Evolutionary conservation across 345 rosid species (phyloP).

Genomic region (Cardamine resedifolia): DNA sequence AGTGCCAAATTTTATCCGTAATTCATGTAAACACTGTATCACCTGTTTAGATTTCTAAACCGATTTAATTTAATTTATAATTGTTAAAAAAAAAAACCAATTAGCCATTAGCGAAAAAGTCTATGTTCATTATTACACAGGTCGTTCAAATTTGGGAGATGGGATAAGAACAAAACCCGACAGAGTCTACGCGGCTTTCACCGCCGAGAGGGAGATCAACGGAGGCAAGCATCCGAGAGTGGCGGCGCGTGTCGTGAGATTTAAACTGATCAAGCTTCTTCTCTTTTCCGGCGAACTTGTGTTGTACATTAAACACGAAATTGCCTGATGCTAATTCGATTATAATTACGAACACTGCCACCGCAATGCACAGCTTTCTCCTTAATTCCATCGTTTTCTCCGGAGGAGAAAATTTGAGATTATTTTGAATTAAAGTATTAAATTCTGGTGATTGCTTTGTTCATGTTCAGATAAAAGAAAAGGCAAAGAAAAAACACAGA

Average conservation of each 20-base stretch:
- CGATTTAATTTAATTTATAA: too few species aligned
- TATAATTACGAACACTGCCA: constrained; percentile 34
- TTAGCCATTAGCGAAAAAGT: not conserved
- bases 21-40: too few species aligned
- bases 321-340: constrained; percentile 40
- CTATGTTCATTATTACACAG: not conserved
- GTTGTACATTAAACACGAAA: constrained; percentile 59
- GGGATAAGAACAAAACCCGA: constrained; percentile 56
- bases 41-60: too few species aligned
- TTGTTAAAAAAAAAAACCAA: too few species aligned
- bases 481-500: not conserved
- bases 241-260: constrained; percentile 73
- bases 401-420: not conserved
- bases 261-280: constrained; percentile 49
- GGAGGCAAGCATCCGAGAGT: constrained; percentile 60
- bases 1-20: too few species aligned
- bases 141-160: not conserved
- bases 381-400: constrained; percentile 41
- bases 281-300: constrained; percentile 55
- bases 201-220: constrained; percentile 74
- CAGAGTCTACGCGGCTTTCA: constrained; percentile 63
- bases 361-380: constrained; percentile 31
- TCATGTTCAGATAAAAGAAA: constrained; percentile 21
- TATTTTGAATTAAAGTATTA: not conserved
- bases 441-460: not conserved